These are phyloP conservation scores for Dryadomyces sulphureus DNA, from an alignment of 2,329 filamentous ascomycete species.

Conservation along the genomic window DNA sequence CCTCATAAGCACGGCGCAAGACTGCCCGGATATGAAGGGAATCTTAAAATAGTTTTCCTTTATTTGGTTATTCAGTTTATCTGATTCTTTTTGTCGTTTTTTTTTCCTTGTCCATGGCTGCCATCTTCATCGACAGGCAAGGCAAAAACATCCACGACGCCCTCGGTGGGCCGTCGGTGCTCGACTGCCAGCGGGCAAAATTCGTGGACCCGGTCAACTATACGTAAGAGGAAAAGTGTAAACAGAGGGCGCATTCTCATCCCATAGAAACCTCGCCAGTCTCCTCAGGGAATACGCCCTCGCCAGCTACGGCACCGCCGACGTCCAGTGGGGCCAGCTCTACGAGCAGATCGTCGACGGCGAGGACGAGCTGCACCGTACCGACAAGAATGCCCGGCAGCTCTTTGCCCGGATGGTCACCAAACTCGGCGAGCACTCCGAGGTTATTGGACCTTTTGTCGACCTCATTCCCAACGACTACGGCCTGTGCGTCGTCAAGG, in stretches of 20 bases:
- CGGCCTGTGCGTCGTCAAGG: background rate
- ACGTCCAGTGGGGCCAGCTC: background rate
- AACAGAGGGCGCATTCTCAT: too few relatives aligned
- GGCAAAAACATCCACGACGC: background rate
- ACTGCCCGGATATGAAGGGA: too few relatives aligned
- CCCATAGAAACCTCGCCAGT: too few relatives aligned
- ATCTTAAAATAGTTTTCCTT: too few relatives aligned
- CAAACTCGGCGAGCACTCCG: background rate
- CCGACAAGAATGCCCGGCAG: background rate
- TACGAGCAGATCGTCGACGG: background rate
- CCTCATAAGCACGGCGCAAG: too few relatives aligned
- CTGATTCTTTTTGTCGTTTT: too few relatives aligned
- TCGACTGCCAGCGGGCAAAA: background rate
- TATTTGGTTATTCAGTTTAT: too few relatives aligned
- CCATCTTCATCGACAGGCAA: background rate
- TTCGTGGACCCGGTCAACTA: background rate
- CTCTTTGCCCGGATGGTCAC: too few relatives aligned
- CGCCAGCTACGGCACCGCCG: too few relatives aligned
- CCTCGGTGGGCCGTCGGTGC: background rate
- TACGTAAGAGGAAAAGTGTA: too few relatives aligned
- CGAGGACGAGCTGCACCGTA: background rate
- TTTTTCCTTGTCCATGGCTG: too few relatives aligned
- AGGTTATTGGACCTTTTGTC: background rate
- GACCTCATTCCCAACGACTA: conserved; percentile 1
- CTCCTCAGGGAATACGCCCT: too few relatives aligned